Evolutionary conservation across 495 filamentous ascomycete species (phyloP).

Genomic region (Cenococcum geophilum): DNA sequence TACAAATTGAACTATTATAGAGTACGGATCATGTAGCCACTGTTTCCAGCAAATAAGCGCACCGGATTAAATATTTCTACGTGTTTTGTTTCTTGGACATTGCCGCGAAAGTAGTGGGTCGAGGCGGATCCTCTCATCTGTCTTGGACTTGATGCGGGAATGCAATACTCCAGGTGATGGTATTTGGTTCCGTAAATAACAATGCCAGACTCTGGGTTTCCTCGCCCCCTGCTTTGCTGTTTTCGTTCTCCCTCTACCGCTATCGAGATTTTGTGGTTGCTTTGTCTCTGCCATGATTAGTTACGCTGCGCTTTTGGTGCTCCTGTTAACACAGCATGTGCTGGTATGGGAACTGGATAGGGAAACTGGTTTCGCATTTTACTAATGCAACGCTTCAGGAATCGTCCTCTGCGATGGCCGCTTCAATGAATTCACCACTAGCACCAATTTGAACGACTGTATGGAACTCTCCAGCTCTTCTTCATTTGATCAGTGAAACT

Average conservation of each 20-base stretch:
- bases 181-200: not conserved
- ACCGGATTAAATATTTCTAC: no score
- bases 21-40: conserved; percentile 21
- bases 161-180: not conserved
- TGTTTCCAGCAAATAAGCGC: not conserved
- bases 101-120: not conserved
- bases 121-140: not conserved
- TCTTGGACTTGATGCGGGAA: not conserved
- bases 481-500: not conserved
- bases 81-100: conserved; percentile 4
- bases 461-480: conserved; percentile 4
- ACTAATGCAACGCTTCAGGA: conserved; percentile 11
- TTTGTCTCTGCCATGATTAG: conserved; percentile 19
- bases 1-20: not conserved
- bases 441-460: conserved; percentile 47
- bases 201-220: not conserved
- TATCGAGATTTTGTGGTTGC: not conserved
- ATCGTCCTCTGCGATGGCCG: conserved; percentile 56
- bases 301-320: conserved; percentile 16
- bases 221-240: no score
- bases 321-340: conserved; percentile 22
- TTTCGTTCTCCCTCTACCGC: conserved; percentile 1
- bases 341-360: no score
- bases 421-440: conserved; percentile 51
- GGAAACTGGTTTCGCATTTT: no score